Conservation (phyloP, 139 green algal species). For the Desmodesmus armatus region DNA sequence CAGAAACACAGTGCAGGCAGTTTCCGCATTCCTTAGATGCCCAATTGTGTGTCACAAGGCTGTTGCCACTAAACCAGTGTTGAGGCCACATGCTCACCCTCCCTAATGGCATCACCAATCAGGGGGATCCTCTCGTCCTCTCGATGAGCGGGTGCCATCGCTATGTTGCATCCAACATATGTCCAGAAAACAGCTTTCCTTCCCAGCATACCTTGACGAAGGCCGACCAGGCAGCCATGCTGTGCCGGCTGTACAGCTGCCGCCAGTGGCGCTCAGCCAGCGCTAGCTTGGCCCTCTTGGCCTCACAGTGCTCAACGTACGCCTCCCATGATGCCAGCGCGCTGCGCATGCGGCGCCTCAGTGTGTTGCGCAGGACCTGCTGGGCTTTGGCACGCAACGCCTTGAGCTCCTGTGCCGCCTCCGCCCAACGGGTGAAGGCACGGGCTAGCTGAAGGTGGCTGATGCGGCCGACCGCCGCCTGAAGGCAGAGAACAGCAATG, state of each 20-base stretch:
- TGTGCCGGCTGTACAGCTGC: background rate
- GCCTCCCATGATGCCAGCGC: slow-evolving; percentile 1
- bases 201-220: slow-evolving; percentile 24
- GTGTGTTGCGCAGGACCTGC: slow-evolving; percentile 1
- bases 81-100: too few relatives aligned
- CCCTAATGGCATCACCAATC: too few relatives aligned
- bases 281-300: background rate
- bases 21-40: too few relatives aligned
- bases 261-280: slow-evolving; percentile 3
- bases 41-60: too few relatives aligned
- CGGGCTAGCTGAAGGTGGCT: background rate
- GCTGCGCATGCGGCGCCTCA: slow-evolving; percentile 7
- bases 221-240: background rate
- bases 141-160: too few relatives aligned
- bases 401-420: slow-evolving; percentile 7
- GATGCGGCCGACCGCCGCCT: slow-evolving; percentile 6
- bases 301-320: background rate
- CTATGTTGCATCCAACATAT: too few relatives aligned
- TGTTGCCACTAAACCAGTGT: too few relatives aligned
- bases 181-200: too few relatives aligned
- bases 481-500: background rate
- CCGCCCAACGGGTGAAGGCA: slow-evolving; percentile 22
- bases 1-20: too few relatives aligned
- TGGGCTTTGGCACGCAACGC: slow-evolving; percentile 18
- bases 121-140: too few relatives aligned